Conservation (phyloP, 192 early-diverging fungal species). For the Coemansia biformis region DNA sequence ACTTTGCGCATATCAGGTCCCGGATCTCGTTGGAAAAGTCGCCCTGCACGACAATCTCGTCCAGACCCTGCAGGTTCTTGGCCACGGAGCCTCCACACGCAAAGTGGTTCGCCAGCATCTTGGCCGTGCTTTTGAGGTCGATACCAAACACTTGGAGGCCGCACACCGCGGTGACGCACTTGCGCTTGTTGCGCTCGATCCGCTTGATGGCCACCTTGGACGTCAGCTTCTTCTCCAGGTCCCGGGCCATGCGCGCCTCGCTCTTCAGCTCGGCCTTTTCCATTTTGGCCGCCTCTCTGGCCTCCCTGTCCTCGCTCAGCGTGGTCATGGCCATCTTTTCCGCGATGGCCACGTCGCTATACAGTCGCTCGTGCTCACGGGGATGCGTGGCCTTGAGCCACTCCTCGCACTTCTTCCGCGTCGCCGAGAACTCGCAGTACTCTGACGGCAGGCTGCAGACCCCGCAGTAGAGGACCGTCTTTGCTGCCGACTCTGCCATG, state of each 20-base stretch:
- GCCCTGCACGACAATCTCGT: slow-evolving; percentile 97
- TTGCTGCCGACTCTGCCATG: slow-evolving; percentile 5
- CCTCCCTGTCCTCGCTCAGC: slow-evolving; percentile 43
- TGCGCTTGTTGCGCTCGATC: slow-evolving; percentile 87
- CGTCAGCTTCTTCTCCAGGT: slow-evolving; percentile 70
- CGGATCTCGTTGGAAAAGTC: slow-evolving; percentile 87
- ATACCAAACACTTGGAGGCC: slow-evolving; percentile 90
- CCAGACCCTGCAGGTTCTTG: slow-evolving; percentile 86
- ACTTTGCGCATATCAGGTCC: slow-evolving; percentile 74
- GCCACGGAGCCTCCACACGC: slow-evolving; percentile 90
- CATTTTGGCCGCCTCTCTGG: slow-evolving; percentile 48
- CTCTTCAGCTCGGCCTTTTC: slow-evolving; percentile 56
- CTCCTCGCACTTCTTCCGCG: slow-evolving; percentile 71
- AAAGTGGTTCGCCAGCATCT: slow-evolving; percentile 92
- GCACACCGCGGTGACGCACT: slow-evolving; percentile 78
- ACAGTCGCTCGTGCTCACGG: slow-evolving; percentile 56
- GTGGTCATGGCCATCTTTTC: slow-evolving; percentile 31
- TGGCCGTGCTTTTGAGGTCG: slow-evolving; percentile 95
- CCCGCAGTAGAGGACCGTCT: slow-evolving; percentile 31
- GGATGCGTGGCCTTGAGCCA: slow-evolving; percentile 65
- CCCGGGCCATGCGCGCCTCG: slow-evolving; percentile 71
- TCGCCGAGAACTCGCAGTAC: slow-evolving; percentile 91
- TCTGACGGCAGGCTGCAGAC: slow-evolving; percentile 43
- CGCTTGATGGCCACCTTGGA: slow-evolving; percentile 78
- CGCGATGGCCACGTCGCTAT: slow-evolving; percentile 46